phyloP scores from a whole-genome alignment of 129 eudicot genomes.

The Flaveria linearis region DNA sequence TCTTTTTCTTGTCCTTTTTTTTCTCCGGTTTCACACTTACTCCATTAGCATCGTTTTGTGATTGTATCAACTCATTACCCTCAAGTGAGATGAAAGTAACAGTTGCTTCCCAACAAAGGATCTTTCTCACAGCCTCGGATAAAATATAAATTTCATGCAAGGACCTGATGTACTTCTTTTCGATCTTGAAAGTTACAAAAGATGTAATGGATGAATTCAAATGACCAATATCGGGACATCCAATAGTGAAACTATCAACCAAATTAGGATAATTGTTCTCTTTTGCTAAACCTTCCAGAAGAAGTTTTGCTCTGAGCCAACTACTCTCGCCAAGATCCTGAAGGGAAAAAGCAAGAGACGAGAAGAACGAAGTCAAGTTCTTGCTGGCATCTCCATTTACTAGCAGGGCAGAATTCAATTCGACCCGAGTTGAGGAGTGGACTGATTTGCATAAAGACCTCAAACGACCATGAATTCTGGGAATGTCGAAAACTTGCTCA shows the following conservation, averaged over 20 bases:
- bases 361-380: constrained; percentile 31
- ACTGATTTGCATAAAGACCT: constrained; percentile 51
- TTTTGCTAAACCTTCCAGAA: constrained; percentile 39
- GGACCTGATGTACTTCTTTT: constrained; percentile 40
- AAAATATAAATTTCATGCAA: constrained; percentile 46
- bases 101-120: constrained; percentile 64
- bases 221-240: constrained; percentile 36
- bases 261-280: constrained; percentile 35
- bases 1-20: constrained; percentile 67
- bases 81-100: constrained; percentile 60
- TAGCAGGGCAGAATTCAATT: constrained; percentile 48
- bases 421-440: constrained; percentile 58
- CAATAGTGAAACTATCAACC: constrained; percentile 28
- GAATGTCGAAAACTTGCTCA: constrained; percentile 37
- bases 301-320: constrained; percentile 36
- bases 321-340: constrained; percentile 56
- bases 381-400: constrained; percentile 31
- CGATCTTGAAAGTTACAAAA: constrained; percentile 26
- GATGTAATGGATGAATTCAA: constrained; percentile 35
- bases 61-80: constrained; percentile 36
- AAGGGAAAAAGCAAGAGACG: constrained; percentile 42
- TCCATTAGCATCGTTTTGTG: constrained; percentile 28
- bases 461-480: constrained; percentile 61
- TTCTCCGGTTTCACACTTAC: constrained; percentile 42
- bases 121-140: constrained; percentile 43